Percentiles rank a stretch among this genome's conserved stretches.
These are phyloP conservation scores for Anisogramma anomala DNA, from an alignment of 2,329 filamentous ascomycete genomes.

Conservation along the genomic window DNA sequence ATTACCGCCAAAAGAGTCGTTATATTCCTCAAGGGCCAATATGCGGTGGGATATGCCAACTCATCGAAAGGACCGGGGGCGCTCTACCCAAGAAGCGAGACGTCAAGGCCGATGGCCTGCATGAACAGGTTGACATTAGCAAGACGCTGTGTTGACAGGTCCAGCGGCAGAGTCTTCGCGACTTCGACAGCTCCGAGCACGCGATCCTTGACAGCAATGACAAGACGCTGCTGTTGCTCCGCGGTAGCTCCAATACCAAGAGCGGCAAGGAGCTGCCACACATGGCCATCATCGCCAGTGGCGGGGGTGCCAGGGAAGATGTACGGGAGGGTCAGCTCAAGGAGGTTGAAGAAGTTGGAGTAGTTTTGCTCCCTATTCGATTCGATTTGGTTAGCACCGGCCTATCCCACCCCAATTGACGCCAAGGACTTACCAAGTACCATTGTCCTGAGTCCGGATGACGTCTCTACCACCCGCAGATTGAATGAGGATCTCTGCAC, in stretches of 20 bases:
- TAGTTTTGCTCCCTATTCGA: constrained; percentile 57
- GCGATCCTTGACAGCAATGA: constrained; percentile 92
- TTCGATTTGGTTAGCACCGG: too few species aligned
- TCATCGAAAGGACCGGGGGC: neutral
- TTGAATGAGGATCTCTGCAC: constrained; percentile 87
- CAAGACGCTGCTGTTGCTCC: constrained; percentile 88
- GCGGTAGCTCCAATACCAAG: constrained; percentile 88
- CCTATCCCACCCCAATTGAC: too few species aligned
- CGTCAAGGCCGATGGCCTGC: constrained; percentile 96
- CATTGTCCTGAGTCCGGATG: constrained; percentile 10
- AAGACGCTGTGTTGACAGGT: constrained; percentile 72
- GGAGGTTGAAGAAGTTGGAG: constrained; percentile 71
- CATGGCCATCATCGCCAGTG: constrained; percentile 84
- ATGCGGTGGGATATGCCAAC: neutral
- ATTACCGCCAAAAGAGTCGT: neutral
- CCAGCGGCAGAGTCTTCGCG: constrained; percentile 76
- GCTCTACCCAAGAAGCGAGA: constrained; percentile 52
- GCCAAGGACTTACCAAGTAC: constrained; percentile 51
- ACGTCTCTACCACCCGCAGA: constrained; percentile 46
- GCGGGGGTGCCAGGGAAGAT: constrained; percentile 90
- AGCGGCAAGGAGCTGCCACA: constrained; percentile 95
- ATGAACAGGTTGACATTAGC: constrained; percentile 97
- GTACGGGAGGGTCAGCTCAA: constrained; percentile 72
- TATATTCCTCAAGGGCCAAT: neutral
- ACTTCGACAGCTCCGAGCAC: constrained; percentile 91